Evolutionary conservation across 495 filamentous ascomycete species (phyloP).

Genomic region (Podospora pseudocomata): DNA sequence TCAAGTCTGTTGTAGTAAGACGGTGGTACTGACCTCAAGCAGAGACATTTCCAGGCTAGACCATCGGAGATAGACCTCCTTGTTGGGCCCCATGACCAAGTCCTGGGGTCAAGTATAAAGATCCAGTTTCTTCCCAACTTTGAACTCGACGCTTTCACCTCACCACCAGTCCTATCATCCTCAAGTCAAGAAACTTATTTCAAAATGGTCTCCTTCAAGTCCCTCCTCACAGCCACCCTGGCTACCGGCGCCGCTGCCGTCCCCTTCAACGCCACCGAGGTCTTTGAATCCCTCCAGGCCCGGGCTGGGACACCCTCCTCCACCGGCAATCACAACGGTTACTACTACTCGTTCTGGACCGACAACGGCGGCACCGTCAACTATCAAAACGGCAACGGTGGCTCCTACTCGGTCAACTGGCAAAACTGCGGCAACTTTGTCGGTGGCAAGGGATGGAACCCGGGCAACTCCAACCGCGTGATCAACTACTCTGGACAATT

Average conservation of each 20-base stretch:
- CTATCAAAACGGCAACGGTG: conserved; percentile 53
- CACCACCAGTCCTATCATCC: conserved; percentile 3
- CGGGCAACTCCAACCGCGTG: conserved; percentile 37
- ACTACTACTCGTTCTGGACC: conserved; percentile 61
- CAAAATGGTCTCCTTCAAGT: conserved; percentile 24
- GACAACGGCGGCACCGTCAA: conserved; percentile 51
- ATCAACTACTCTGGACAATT: conserved; percentile 54
- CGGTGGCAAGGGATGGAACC: conserved; percentile 62
- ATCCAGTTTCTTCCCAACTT: neutral
- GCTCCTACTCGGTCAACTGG: conserved; percentile 55
- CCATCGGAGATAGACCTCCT: neutral
- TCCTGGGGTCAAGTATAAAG: neutral
- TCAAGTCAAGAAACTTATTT: neutral
- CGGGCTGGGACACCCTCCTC: conserved; percentile 28
- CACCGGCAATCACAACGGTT: conserved; percentile 53
- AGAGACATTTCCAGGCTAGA: neutral
- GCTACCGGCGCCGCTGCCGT: conserved; percentile 14
- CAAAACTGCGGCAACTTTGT: conserved; percentile 54
- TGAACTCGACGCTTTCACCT: neutral
- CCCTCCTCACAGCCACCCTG: conserved; percentile 18
- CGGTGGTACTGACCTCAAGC: neutral
- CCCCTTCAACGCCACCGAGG: conserved; percentile 18
- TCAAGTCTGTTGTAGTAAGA: neutral
- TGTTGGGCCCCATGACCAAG: neutral
- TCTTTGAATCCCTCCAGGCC: conserved; percentile 32